A percentile compares a stretch with the other conserved stretches of the same genome.
These are phyloP conservation scores for Poa pratensis DNA, from an alignment of 176 grass and related monocot species.

Conservation along the genomic window DNA sequence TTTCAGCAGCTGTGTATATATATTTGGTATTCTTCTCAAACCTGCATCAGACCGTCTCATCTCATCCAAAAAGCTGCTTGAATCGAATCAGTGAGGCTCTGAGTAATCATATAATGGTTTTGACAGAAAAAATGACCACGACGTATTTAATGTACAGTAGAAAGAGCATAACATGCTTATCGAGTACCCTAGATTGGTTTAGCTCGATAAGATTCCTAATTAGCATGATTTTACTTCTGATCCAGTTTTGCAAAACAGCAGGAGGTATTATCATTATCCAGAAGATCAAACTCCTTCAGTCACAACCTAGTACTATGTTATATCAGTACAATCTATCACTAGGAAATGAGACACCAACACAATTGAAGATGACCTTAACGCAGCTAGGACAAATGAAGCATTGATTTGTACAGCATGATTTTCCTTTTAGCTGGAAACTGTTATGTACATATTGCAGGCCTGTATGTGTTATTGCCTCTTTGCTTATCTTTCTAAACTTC, in stretches of 20 bases:
- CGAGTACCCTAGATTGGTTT: background rate
- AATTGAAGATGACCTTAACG: background rate
- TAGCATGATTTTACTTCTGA: background rate
- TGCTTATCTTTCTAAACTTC: background rate
- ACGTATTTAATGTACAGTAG: background rate
- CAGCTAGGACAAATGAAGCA: conserved; percentile 23
- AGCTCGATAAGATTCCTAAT: background rate
- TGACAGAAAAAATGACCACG: background rate
- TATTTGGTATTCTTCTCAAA: background rate
- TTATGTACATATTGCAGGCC: background rate
- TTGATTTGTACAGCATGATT: background rate
- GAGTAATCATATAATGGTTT: background rate
- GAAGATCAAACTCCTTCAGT: background rate
- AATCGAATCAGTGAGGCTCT: conserved; percentile 10
- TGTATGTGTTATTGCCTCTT: background rate
- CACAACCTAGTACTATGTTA: background rate
- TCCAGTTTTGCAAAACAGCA: background rate
- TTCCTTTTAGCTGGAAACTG: background rate
- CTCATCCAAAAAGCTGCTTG: background rate
- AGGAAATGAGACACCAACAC: background rate
- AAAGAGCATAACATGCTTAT: background rate
- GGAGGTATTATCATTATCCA: background rate
- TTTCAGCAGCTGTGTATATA: background rate
- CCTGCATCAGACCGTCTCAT: background rate
- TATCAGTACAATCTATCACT: background rate